Conservation (phyloP, 768 basidiomycete genomes). For the Tremella mesenterica region DNA sequence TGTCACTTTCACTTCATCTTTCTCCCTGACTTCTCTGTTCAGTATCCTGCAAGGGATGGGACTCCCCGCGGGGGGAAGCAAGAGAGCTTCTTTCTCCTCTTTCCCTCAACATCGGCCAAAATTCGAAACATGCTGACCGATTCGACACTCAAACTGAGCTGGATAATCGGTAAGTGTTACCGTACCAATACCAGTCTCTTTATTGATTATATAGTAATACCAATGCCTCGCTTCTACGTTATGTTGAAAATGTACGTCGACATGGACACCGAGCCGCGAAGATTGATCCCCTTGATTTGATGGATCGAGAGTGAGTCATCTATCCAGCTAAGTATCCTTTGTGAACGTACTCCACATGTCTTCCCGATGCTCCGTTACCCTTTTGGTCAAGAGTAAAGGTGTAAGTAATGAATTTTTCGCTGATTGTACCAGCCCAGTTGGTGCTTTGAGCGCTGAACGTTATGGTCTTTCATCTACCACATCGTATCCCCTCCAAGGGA, state of each 20-base stretch:
- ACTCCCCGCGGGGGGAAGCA: too few relatives aligned
- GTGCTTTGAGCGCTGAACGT: conserved; percentile 62
- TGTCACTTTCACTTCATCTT: too few relatives aligned
- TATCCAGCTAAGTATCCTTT: conserved; percentile 4
- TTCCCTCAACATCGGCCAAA: background rate
- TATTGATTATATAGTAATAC: conserved; percentile 59
- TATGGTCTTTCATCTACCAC: conserved; percentile 61
- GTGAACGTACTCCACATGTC: conserved; percentile 4
- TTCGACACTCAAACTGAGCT: conserved; percentile 27
- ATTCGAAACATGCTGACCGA: background rate
- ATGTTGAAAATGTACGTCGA: conserved; percentile 72
- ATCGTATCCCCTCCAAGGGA: conserved; percentile 67
- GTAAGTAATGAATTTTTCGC: background rate
- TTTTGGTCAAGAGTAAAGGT: too few relatives aligned
- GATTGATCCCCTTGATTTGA: conserved; percentile 70
- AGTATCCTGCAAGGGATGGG: too few relatives aligned
- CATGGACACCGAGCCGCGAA: conserved; percentile 30
- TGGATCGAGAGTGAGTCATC: conserved; percentile 65
- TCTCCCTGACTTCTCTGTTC: too few relatives aligned
- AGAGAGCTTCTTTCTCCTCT: too few relatives aligned
- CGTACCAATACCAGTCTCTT: conserved; percentile 32
- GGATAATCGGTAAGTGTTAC: conserved; percentile 19
- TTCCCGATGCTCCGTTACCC: too few relatives aligned
- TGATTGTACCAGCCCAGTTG: conserved; percentile 14
- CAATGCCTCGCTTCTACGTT: conserved; percentile 74